phyloP scores from a whole-genome alignment of 768 basidiomycete species.

The Tylopilus plumbeoviolaceoides region DNA sequence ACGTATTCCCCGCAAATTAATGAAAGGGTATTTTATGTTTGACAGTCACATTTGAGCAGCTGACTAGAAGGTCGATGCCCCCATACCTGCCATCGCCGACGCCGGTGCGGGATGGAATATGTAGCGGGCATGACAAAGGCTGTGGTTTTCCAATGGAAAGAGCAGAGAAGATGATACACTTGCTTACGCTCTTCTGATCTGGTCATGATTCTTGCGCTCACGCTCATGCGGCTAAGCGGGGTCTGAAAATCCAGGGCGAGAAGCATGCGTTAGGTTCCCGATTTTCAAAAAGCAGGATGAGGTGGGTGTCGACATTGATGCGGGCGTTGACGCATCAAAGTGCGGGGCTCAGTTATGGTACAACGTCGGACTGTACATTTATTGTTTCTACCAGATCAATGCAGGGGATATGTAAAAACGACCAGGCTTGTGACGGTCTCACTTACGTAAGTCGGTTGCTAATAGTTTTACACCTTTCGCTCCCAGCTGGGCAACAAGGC shows the following conservation, averaged over 20 bases:
- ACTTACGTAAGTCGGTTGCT: slow-evolving; percentile 19
- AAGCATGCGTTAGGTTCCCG: slow-evolving; percentile 27
- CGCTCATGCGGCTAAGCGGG: slow-evolving; percentile 5
- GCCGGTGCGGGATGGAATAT: background rate
- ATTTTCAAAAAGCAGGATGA: slow-evolving; percentile 27
- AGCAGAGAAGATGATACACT: background rate
- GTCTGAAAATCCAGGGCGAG: slow-evolving; percentile 27
- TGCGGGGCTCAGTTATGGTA: slow-evolving; percentile 17
- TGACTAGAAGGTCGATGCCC: slow-evolving; percentile 5
- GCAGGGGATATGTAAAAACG: background rate
- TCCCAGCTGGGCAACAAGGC: background rate
- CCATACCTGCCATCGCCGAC: background rate
- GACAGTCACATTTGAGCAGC: slow-evolving; percentile 13
- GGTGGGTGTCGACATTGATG: slow-evolving; percentile 13
- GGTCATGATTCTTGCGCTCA: background rate
- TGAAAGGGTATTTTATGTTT: slow-evolving; percentile 14
- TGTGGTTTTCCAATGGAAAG: too few species aligned
- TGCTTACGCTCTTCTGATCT: background rate
- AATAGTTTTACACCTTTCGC: slow-evolving; percentile 4
- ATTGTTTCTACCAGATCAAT: background rate
- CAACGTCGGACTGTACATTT: background rate
- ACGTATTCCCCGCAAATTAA: slow-evolving; percentile 25
- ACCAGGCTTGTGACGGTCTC: background rate
- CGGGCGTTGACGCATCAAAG: slow-evolving; percentile 19
- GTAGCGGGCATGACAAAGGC: background rate